Conservation (phyloP, 306 rosid species). For the Cicer yamashitae region DNA sequence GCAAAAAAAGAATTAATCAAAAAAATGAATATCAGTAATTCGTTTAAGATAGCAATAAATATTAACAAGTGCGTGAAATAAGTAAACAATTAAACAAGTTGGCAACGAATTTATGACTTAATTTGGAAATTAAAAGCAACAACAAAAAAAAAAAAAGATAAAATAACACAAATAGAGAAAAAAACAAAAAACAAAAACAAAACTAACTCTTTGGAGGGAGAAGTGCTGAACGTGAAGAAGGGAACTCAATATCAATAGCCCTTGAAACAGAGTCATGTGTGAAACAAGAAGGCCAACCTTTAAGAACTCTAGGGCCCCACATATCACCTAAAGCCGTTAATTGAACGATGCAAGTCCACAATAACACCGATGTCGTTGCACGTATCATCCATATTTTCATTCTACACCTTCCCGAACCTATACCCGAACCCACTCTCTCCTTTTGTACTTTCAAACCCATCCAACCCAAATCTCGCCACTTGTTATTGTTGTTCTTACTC, state of each 20-base stretch:
- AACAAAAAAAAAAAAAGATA: background rate
- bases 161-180: background rate
- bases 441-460: conserved; percentile 80
- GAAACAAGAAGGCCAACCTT: conserved; percentile 99
- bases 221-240: conserved; percentile 56
- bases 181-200: too few relatives aligned
- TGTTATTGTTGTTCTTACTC: conserved; percentile 30
- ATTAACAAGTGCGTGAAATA: background rate
- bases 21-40: background rate
- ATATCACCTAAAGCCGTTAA: conserved; percentile 84
- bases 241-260: conserved; percentile 42
- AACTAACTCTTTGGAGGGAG: conserved; percentile 96
- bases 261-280: conserved; percentile 60
- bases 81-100: background rate
- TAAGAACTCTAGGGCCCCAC: conserved; percentile 98
- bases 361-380: conserved; percentile 81
- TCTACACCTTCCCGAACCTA: conserved; percentile 61
- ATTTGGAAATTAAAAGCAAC: background rate
- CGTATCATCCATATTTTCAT: conserved; percentile 96
- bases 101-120: background rate
- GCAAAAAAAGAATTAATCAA: background rate
- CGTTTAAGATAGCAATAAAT: background rate
- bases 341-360: conserved; percentile 95
- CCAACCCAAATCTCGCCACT: conserved; percentile 50
- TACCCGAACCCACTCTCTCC: conserved; percentile 39